Base-by-base conservation (phyloP, 1,139 yeast genomes). In the Kodamaea arcana region DNA sequence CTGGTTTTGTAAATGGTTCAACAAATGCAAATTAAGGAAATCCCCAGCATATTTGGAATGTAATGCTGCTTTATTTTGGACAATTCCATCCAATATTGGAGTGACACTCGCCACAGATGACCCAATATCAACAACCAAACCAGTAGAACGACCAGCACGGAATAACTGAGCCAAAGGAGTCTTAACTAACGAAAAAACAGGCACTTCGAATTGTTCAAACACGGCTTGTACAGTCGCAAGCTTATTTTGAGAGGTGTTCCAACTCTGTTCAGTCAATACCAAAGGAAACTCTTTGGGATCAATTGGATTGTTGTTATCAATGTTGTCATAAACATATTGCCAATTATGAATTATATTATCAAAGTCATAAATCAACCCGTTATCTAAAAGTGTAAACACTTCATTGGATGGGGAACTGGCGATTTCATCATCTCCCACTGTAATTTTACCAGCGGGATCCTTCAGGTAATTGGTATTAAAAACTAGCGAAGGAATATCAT, bases 21-120 rank as follows among this genome's bases (percentile, higher is more conserved):
- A 51, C 1, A 66, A 58, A 51, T 80, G 81, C 38, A 76, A 64
- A 52, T 78, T 80, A 38, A 78, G 55, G 55, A 77, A 83, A 51
- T 82, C 83, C 8, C 92, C 92, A 7, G 82, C 88, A 51, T 69
- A 81, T 47, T 73, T 75, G 12, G 82, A 72, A 54, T 73, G 80
- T 41, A 69, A 63, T 7, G 78, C 65, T 32, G 83, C 79, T 49
- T 80, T 80, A 41, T 68, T 63, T 37, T 81, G 72, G 36, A 83
- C 73, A 13, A 75, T 72, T 18, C 92, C 94, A 50, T 83, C 88
- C 43, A 78, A 64, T 22, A 83, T 70, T 11, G 92, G 90, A 0
- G 88, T 81, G 5, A 83, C 79, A 31, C 77, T 69, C 16, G 80
- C 68, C 3, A 73, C 71, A 15, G 78, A 64, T 2, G 81, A 69